Evolutionary conservation across 148 eudicot genomes (phyloP).

Genomic region (Spergularia marina): DNA sequence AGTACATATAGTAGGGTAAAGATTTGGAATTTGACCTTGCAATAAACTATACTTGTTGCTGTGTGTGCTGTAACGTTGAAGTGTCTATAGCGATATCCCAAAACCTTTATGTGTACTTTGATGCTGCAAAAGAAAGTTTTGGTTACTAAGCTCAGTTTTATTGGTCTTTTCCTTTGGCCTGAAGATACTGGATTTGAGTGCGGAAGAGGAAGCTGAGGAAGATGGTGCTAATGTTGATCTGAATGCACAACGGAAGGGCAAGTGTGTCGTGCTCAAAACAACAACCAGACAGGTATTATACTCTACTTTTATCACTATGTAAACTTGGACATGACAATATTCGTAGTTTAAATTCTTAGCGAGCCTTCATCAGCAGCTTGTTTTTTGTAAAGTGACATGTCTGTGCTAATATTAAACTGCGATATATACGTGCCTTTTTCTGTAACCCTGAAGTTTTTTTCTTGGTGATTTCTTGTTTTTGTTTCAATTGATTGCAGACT

Average conservation of each 20-base stretch:
- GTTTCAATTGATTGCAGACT: constrained; percentile 50
- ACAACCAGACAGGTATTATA: constrained; percentile 79
- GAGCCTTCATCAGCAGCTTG: neutral
- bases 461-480: neutral
- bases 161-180: neutral
- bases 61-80: neutral
- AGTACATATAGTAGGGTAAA: too few relatives aligned
- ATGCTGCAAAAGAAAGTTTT: neutral
- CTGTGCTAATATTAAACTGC: too few relatives aligned
- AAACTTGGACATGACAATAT: neutral
- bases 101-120: neutral
- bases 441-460: neutral
- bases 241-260: constrained; percentile 95
- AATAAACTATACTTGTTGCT: neutral
- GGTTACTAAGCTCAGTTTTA: neutral
- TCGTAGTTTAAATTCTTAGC: neutral
- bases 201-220: constrained; percentile 97
- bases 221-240: constrained; percentile 97
- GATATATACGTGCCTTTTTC: neutral
- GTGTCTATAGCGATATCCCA: neutral
- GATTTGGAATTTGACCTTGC: neutral
- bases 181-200: constrained; percentile 86
- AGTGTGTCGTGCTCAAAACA: constrained; percentile 90
- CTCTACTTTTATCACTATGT: neutral
- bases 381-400: neutral